phyloP scores from a whole-genome alignment of 129 eudicot genomes.

The Escallonia rubra region DNA sequence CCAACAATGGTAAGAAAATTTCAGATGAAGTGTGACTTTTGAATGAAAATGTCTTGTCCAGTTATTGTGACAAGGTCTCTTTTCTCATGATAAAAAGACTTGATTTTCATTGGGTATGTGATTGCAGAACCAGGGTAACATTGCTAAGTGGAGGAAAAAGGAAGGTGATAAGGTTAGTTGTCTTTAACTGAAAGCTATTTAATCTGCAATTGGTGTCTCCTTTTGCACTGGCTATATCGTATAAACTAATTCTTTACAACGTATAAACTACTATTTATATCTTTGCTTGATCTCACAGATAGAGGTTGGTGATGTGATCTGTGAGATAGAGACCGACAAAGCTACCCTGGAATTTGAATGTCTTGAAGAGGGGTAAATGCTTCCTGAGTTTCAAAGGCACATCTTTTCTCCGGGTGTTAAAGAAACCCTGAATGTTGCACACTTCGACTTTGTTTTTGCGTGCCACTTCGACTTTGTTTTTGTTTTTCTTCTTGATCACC shows the following conservation, averaged over 20 bases:
- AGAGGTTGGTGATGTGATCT: slow-evolving; percentile 89
- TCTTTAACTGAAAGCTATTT: not conserved
- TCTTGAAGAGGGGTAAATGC: slow-evolving; percentile 98
- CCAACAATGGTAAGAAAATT: slow-evolving; percentile 80
- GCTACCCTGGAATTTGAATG: slow-evolving; percentile 96
- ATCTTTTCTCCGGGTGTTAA: too few relatives aligned
- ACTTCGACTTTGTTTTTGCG: too few relatives aligned
- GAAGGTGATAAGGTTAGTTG: slow-evolving; percentile 97
- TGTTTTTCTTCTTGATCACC: too few relatives aligned
- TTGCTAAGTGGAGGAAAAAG: slow-evolving; percentile 72
- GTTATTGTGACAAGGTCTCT: slow-evolving; percentile 1
- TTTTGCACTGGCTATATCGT: not conserved
- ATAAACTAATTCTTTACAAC: slow-evolving; percentile 5
- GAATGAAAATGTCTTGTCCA: not conserved
- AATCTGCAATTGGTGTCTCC: slow-evolving; percentile 4
- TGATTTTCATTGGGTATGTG: slow-evolving; percentile 6
- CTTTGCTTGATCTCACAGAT: slow-evolving; percentile 47
- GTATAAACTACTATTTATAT: slow-evolving; percentile 1
- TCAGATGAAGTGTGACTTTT: not conserved
- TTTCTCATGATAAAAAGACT: slow-evolving; percentile 9
- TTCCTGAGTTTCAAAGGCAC: not conserved
- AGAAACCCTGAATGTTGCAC: too few relatives aligned
- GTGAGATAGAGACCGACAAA: slow-evolving; percentile 98
- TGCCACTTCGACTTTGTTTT: too few relatives aligned
- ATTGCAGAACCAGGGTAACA: slow-evolving; percentile 82